Percentiles rank a stretch among this genome's conserved stretches.
Evolutionary conservation across 2,329 filamentous ascomycete species (phyloP).

Genomic region (Pseudogymnoascus sp.): DNA sequence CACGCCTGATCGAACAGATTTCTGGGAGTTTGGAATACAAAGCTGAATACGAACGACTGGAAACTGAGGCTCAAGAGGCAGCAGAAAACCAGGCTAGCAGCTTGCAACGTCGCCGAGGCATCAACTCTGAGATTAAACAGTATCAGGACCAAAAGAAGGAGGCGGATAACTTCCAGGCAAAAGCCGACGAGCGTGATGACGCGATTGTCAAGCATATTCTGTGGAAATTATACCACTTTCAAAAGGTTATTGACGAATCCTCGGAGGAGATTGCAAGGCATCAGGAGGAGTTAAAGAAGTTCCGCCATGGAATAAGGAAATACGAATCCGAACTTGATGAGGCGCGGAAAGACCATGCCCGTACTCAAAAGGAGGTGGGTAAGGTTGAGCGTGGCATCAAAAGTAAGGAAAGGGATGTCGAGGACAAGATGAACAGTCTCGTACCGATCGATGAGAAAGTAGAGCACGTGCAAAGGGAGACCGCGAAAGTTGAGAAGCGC

Average conservation of each 20-base stretch:
- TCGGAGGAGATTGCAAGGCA: slow-evolving; percentile 84
- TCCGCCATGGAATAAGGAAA: slow-evolving; percentile 76
- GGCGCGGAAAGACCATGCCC: slow-evolving; percentile 74
- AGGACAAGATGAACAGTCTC: slow-evolving; percentile 75
- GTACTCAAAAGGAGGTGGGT: slow-evolving; percentile 64
- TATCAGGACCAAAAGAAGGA: slow-evolving; percentile 96
- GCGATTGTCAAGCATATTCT: slow-evolving; percentile 89
- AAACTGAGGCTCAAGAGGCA: slow-evolving; percentile 76
- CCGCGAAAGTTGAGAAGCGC: slow-evolving; percentile 58
- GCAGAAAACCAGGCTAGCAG: slow-evolving; percentile 83
- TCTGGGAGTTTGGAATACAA: slow-evolving; percentile 94
- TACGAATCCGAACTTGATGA: slow-evolving; percentile 73
- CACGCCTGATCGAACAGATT: slow-evolving; percentile 91
- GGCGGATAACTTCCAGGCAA: slow-evolving; percentile 85
- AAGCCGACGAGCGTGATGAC: slow-evolving; percentile 81
- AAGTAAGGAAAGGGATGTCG: slow-evolving; percentile 75
- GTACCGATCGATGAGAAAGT: slow-evolving; percentile 92
- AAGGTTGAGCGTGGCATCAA: slow-evolving; percentile 83
- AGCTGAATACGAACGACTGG: slow-evolving; percentile 84
- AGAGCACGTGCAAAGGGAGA: slow-evolving; percentile 62
- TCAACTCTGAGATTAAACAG: slow-evolving; percentile 96
- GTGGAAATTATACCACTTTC: slow-evolving; percentile 95
- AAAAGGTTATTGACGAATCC: slow-evolving; percentile 86
- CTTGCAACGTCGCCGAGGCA: slow-evolving; percentile 79
- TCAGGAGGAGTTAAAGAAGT: slow-evolving; percentile 90